Conservation (phyloP, 2,329 filamentous ascomycete genomes). For the Nemania abortiva region DNA sequence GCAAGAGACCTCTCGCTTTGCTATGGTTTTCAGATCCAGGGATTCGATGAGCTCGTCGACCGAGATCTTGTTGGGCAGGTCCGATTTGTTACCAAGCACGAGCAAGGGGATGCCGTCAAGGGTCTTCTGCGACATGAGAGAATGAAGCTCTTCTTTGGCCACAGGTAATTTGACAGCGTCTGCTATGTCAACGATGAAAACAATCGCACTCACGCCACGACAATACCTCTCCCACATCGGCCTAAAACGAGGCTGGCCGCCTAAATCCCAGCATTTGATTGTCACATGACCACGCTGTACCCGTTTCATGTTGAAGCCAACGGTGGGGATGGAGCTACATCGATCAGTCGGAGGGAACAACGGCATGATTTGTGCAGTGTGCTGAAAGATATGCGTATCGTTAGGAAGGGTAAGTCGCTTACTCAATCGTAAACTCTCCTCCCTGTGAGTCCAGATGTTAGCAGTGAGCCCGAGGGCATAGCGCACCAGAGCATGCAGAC, state of each 20-base stretch:
- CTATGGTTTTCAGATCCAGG: constrained; percentile 89
- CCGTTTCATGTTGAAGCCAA: constrained; percentile 99
- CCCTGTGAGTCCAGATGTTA: constrained; percentile 69
- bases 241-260: constrained; percentile 95
- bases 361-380: constrained; percentile 38
- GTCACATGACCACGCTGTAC: constrained; percentile 98
- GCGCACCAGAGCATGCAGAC: constrained; percentile 33
- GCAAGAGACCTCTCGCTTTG: constrained; percentile 94
- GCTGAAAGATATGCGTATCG: constrained; percentile 18
- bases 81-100: constrained; percentile 97
- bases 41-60: constrained; percentile 96
- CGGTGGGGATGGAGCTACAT: constrained; percentile 93
- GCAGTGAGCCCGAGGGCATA: constrained; percentile 33
- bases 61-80: constrained; percentile 88
- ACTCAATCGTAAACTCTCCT: constrained; percentile 99
- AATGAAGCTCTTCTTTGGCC: constrained; percentile 92
- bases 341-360: constrained; percentile 53
- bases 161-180: constrained; percentile 83
- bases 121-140: constrained; percentile 84
- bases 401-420: constrained; percentile 61
- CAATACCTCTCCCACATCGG: constrained; percentile 99
- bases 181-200: constrained; percentile 98
- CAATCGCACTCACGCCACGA: constrained; percentile 95
- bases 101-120: constrained; percentile 91
- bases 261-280: constrained; percentile 98